These are phyloP conservation scores for Pterocarpus santalinus DNA, from an alignment of 306 rosid species.

Conservation along the genomic window DNA sequence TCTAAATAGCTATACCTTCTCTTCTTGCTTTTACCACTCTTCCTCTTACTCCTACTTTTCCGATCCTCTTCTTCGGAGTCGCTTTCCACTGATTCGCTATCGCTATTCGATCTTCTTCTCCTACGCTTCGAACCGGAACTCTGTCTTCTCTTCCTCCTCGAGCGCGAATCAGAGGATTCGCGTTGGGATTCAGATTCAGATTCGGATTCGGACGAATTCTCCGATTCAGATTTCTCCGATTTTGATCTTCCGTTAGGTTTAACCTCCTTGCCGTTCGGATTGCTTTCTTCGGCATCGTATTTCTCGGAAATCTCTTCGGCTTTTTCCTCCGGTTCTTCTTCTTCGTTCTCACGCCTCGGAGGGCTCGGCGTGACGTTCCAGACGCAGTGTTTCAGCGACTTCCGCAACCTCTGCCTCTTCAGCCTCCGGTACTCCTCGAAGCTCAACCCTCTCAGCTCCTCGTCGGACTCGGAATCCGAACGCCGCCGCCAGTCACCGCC, in stretches of 20 bases:
- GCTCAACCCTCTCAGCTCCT: slow-evolving; percentile 79
- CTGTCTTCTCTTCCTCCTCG: slow-evolving; percentile 55
- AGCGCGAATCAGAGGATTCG: slow-evolving; percentile 44
- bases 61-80: slow-evolving; percentile 65
- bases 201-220: not conserved
- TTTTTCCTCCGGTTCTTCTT: slow-evolving; percentile 60
- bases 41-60: slow-evolving; percentile 59
- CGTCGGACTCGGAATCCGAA: slow-evolving; percentile 75
- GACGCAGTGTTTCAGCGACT: slow-evolving; percentile 69
- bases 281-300: slow-evolving; percentile 39
- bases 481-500: slow-evolving; percentile 54
- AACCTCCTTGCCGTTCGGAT: slow-evolving; percentile 40
- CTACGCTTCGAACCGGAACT: slow-evolving; percentile 45
- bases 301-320: slow-evolving; percentile 61
- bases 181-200: slow-evolving; percentile 41
- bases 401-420: slow-evolving; percentile 91
- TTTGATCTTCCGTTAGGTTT: slow-evolving; percentile 39
- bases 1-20: slow-evolving; percentile 64
- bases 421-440: slow-evolving; percentile 78
- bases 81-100: slow-evolving; percentile 54
- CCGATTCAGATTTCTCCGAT: slow-evolving; percentile 48
- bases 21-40: slow-evolving; percentile 53
- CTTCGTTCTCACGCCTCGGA: slow-evolving; percentile 67
- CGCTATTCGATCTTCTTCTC: slow-evolving; percentile 48
- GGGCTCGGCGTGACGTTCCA: slow-evolving; percentile 93